Base-by-base conservation (phyloP, 345 rosid species). In the Tarenaya hassleriana region DNA sequence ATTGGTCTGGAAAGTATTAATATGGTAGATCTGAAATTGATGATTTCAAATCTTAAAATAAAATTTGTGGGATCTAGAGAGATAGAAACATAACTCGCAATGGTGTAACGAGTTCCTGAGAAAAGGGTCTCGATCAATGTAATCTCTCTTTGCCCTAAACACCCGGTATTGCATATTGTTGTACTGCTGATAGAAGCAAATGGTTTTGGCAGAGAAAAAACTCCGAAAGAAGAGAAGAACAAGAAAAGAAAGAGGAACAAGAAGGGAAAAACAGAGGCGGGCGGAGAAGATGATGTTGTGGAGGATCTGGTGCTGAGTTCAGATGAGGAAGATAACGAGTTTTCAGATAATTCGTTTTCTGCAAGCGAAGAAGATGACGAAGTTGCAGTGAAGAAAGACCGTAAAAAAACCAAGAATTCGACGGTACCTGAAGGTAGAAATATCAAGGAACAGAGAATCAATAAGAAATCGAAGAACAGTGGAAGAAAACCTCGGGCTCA, bases 241-340 rank as follows among this genome's bases (percentile, higher is more conserved):
- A 53, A 69, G 55, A 67, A 67, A 58, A 78, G 73, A 61, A 80
- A 72, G 54, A 62, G 75, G 51, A 72, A 72, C 67, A 67, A 75
- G 46, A 80, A 66, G 34, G 75, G 63, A 63, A 67, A 68, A 55
- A 71, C 46, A 61, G 69, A 42, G 41, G 65, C 42, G 5, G 76
- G 63, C 45, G 54, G 55, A 31, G 98, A 83, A 33, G 95, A 88
- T 67, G 98, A 92, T 31, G 65, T 88, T 50, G 88, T 92, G 49
- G 94, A 83, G 69, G 98, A 92, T 62, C 73, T 85, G 66, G 74
- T 85, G 40, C 76, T 88, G 21, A 88, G 98, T 65, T 88, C 97
- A 1, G 95, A 91, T 58, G 95, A 83, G 56, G 95, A 76, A 15
- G 89, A 43, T 18, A 56, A 82, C 10, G 4, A n/a, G n/a, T 53